Conservation (phyloP, 2,329 filamentous ascomycete species). For the Neopestalotiopsis sp. region DNA sequence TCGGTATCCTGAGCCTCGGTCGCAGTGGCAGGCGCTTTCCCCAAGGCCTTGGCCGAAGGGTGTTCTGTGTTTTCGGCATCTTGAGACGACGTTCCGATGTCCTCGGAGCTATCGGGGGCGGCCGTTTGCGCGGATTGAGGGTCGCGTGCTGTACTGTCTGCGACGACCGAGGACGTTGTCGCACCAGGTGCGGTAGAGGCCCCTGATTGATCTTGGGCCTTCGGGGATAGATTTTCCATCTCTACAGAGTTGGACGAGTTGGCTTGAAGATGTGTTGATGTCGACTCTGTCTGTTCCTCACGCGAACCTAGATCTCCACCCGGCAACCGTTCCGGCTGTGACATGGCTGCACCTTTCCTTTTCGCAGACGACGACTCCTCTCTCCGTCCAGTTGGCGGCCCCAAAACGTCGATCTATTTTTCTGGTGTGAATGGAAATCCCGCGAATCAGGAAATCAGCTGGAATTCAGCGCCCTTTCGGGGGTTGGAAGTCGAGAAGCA, state of each 20-base stretch:
- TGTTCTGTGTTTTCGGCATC: neutral
- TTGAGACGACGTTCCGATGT: neutral
- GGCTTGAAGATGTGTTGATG: constrained; percentile 11
- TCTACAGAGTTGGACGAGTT: constrained; percentile 14
- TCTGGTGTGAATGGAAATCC: neutral
- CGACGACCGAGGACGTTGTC: neutral
- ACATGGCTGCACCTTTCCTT: constrained; percentile 10
- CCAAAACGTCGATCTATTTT: neutral
- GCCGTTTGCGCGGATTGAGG: constrained; percentile 3
- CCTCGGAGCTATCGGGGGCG: neutral
- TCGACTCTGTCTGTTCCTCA: constrained; percentile 6
- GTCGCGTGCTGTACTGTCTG: neutral
- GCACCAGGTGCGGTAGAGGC: neutral
- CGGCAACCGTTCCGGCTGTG: constrained; percentile 14
- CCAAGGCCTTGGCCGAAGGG: constrained; percentile 16
- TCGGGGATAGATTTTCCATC: constrained; percentile 16
- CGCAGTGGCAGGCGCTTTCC: constrained; percentile 15
- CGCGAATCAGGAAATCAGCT: neutral
- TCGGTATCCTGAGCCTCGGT: constrained; percentile 17
- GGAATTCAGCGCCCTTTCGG: neutral
- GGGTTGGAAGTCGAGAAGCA: neutral
- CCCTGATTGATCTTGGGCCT: neutral
- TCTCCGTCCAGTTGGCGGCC: constrained; percentile 5
- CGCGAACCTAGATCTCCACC: constrained; percentile 17
- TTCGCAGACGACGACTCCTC: neutral